Evolutionary conservation across 352 stramenopile genomes (phyloP).

Genomic region (Blastocystis sp.): DNA sequence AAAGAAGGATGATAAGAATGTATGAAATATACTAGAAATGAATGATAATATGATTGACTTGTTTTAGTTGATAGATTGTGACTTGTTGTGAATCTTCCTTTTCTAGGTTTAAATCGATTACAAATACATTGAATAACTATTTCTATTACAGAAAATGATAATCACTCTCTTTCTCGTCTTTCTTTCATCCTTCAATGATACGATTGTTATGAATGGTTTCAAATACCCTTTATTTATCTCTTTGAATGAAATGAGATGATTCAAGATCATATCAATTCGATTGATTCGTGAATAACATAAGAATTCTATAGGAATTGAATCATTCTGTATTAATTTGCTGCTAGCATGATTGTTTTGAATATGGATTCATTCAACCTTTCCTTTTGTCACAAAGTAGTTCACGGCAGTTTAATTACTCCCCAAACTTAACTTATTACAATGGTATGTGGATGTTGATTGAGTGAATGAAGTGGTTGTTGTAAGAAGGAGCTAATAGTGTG

Average conservation of each 20-base stretch:
- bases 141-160: too few species aligned
- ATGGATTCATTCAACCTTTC: background rate
- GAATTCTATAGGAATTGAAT: too few species aligned
- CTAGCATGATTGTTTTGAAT: background rate
- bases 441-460: background rate
- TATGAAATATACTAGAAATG: background rate
- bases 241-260: background rate
- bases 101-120: too few species aligned
- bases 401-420: constrained; percentile 58
- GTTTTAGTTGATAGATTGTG: too few species aligned
- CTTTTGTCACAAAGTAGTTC: constrained; percentile 49
- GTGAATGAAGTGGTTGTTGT: background rate
- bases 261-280: background rate
- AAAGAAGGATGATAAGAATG: background rate
- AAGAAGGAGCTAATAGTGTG: background rate
- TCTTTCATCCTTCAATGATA: too few species aligned
- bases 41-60: too few species aligned
- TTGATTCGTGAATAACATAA: too few species aligned
- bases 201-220: too few species aligned
- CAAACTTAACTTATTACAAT: constrained; percentile 60
- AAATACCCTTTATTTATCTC: background rate
- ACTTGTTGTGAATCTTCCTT: too few species aligned
- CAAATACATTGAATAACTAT: too few species aligned
- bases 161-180: too few species aligned
- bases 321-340: background rate